A percentile compares a stretch with the other conserved stretches of the same genome.
phyloP scores from a whole-genome alignment of 2,329 filamentous ascomycete species.

The Aspergillus sojae region DNA sequence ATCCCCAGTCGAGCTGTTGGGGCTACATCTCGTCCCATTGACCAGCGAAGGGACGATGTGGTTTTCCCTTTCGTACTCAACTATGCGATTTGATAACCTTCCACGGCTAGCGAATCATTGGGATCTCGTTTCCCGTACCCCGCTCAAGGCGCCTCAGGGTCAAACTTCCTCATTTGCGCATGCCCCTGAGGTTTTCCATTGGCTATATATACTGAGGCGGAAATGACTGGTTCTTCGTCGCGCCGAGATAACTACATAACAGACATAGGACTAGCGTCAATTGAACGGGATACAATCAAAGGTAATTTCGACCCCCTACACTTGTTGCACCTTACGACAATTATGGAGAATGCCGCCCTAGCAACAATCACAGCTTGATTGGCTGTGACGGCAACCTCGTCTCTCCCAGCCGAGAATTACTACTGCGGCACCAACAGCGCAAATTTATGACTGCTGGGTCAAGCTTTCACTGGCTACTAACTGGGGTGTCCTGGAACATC shows the following conservation, averaged over 20 bases:
- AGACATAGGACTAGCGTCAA: neutral
- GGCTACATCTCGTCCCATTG: constrained; percentile 34
- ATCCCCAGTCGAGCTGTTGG: constrained; percentile 40
- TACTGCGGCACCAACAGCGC: neutral
- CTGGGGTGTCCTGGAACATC: too few relatives aligned
- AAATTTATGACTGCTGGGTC: neutral
- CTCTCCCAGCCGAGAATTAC: neutral
- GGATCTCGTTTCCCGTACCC: constrained; percentile 30
- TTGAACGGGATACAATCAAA: neutral
- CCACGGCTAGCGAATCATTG: constrained; percentile 28
- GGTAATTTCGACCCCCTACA: neutral
- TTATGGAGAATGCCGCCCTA: neutral
- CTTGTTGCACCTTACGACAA: neutral
- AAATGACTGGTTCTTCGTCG: constrained; percentile 14
- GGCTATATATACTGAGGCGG: constrained; percentile 37
- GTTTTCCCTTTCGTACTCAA: constrained; percentile 39
- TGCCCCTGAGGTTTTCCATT: constrained; percentile 39
- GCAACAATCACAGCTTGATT: neutral
- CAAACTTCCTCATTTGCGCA: constrained; percentile 29
- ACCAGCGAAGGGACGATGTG: constrained; percentile 31
- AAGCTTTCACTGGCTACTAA: too few relatives aligned
- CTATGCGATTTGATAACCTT: constrained; percentile 34
- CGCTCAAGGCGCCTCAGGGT: constrained; percentile 36
- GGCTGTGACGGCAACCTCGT: neutral
- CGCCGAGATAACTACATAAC: neutral